Conservation (phyloP, 352 stramenopile species). For the Discostella stelligera region DNA sequence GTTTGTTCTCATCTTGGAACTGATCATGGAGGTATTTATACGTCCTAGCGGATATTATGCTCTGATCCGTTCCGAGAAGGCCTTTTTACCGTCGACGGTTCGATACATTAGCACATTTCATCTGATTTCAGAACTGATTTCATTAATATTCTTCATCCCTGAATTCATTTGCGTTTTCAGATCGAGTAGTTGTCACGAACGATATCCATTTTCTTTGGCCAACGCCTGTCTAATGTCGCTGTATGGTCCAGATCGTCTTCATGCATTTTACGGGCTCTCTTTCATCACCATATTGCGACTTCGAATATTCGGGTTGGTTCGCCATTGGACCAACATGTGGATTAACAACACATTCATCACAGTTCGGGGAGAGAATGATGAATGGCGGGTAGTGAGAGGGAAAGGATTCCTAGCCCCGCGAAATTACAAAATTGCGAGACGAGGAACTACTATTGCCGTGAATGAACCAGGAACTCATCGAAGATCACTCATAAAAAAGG, state of each 20-base stretch:
- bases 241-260: conserved; percentile 22
- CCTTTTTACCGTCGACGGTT: conserved; percentile 62
- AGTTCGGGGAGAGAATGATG: conserved; percentile 31
- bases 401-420: conserved; percentile 31
- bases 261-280: conserved; percentile 38
- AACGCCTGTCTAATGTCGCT: conserved; percentile 28
- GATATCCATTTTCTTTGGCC: conserved; percentile 8
- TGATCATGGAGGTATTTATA: conserved; percentile 68
- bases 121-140: conserved; percentile 60
- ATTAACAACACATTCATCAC: conserved; percentile 62
- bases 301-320: conserved; percentile 72
- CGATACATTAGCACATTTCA: conserved; percentile 70
- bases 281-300: conserved; percentile 49
- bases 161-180: conserved; percentile 58
- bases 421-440: not conserved
- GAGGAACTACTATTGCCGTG: conserved; percentile 19
- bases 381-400: conserved; percentile 31
- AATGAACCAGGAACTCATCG: conserved; percentile 20
- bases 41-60: conserved; percentile 55
- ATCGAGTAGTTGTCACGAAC: conserved; percentile 5
- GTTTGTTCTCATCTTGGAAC: conserved; percentile 65
- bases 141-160: conserved; percentile 68
- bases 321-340: conserved; percentile 78
- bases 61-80: conserved; percentile 66
- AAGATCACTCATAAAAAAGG: conserved; percentile 8